phyloP scores from a whole-genome alignment of 768 basidiomycete genomes.

The Candolleomyces eurysporus region DNA sequence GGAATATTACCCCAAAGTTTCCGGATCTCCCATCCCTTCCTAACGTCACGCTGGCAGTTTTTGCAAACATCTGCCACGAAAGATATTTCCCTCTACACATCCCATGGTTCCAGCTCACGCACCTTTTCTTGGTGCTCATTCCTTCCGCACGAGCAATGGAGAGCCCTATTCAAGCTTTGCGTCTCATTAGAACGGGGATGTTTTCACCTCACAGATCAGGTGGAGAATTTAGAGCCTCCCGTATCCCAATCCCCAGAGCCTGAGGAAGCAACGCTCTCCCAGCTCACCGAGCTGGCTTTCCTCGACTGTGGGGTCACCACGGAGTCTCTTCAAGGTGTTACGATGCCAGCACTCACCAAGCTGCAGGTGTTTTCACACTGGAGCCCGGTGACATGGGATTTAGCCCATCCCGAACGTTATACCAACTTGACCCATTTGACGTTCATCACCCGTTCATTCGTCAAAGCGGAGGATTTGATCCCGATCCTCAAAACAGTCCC shows the following conservation, averaged over 20 bases:
- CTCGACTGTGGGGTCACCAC: background rate
- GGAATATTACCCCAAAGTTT: background rate
- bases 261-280: background rate
- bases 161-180: background rate
- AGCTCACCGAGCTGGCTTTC: background rate
- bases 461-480: background rate
- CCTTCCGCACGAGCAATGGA: background rate
- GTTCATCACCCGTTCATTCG: background rate
- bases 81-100: background rate
- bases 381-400: background rate
- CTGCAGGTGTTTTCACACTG: background rate
- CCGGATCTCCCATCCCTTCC: background rate
- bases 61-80: background rate
- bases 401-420: background rate
- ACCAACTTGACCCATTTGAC: background rate
- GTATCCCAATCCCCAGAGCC: background rate
- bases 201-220: background rate
- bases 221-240: no score
- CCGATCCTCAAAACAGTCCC: background rate
- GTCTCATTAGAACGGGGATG: background rate
- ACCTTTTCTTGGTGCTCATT: background rate
- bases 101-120: slow-evolving; percentile 1
- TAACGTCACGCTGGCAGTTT: background rate
- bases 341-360: background rate
- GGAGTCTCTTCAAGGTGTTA: background rate